A percentile compares a stretch with the other conserved stretches of the same genome.
Evolutionary conservation across 306 rosid genomes (phyloP).

Genomic region (Rosa persica): DNA sequence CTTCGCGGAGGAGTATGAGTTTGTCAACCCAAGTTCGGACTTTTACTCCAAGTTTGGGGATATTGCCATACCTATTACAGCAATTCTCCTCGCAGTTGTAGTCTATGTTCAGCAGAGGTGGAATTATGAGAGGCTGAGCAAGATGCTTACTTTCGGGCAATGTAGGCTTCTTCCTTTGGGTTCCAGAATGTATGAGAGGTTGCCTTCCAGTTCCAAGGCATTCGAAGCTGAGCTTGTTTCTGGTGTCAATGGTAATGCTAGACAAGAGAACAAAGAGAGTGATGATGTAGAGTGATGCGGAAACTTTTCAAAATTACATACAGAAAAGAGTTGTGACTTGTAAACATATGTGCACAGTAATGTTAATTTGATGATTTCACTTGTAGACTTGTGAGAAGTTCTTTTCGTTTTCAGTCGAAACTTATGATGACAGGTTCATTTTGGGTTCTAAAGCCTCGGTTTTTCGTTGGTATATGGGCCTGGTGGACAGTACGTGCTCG

Average conservation of each 20-base stretch:
- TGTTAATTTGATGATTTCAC: constrained; percentile 9
- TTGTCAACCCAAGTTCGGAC: constrained; percentile 64
- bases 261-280: constrained; percentile 44
- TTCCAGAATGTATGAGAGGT: constrained; percentile 66
- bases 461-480: no score
- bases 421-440: no score
- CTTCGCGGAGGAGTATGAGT: constrained; percentile 63
- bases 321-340: background rate
- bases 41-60: constrained; percentile 81
- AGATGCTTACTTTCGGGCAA: constrained; percentile 44
- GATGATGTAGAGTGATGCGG: constrained; percentile 41
- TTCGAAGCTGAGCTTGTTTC: constrained; percentile 77
- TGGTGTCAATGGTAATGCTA: constrained; percentile 37
- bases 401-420: background rate
- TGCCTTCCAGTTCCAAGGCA: constrained; percentile 61
- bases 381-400: background rate
- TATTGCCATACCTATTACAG: constrained; percentile 62
- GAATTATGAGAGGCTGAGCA: constrained; percentile 67
- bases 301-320: constrained; percentile 27
- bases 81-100: constrained; percentile 54
- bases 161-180: constrained; percentile 57
- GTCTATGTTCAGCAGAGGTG: constrained; percentile 76
- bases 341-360: constrained; percentile 27
- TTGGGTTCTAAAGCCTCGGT: no score
- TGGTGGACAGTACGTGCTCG: no score